Base-by-base conservation (phyloP, 352 stramenopile species). In the Globisporangium nunn region DNA sequence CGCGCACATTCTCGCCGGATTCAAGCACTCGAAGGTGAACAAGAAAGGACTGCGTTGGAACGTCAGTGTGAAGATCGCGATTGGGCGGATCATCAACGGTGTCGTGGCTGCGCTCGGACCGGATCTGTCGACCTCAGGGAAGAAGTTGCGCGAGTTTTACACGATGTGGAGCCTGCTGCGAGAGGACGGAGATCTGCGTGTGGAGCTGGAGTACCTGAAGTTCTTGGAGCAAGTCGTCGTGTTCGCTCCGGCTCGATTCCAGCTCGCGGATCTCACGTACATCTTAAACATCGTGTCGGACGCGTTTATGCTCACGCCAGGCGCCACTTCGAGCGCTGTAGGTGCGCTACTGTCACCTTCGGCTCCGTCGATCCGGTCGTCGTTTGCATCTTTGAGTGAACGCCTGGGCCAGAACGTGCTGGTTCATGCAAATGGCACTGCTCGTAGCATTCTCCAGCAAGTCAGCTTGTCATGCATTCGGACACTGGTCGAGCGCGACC, bases 151-250 rank as follows among this genome's bases (percentile, higher is more conserved):
- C 17, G 67, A 91, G 39, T 79, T 90, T 35, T 87, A 87, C 54
- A 84, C 71, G 6, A 71, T 83, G 28, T 95, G 80, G 81, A 72
- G 67, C 29, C 46, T 93, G 48, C 67, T 95, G 28, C 82, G 85
- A 17, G 70, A 86, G 37, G 70, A 86, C 56, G 72, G 74, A 10
- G 79, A 93, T 29, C 58, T 77, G n/a, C 74, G 80, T 14, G 63
- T 93, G 4, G 81, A 93, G 51, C 67, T 89, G 18, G 81, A 91
- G 56, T 91, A 83, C 49, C 74, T 91, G 39, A 81, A 78, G 49
- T 93, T 92, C 31, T 58, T 93, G 37, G 79, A 93, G 61, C 85
- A 95, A 73, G 66, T 95, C 4, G 78, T 91, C 0, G 78, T 93
- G 39, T 91, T 93, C 52, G 79, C 79, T 28, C 85, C 85, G 0